phyloP scores from a whole-genome alignment of 768 basidiomycete genomes.

The Fibroporia radiculosa region DNA sequence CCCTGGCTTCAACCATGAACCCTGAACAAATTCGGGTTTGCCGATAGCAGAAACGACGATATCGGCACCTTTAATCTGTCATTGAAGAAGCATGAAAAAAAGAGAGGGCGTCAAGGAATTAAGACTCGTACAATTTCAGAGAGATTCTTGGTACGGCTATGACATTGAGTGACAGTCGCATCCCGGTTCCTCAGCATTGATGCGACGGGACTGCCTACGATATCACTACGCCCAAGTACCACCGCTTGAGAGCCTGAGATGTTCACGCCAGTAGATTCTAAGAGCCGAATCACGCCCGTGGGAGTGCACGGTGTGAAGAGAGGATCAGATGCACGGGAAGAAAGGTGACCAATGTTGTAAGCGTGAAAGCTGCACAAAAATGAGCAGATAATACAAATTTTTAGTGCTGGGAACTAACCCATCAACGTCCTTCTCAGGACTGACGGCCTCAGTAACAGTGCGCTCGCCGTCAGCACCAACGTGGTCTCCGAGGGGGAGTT shows the following conservation, averaged over 20 bases:
- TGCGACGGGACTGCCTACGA: constrained; percentile 93
- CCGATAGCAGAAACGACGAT: constrained; percentile 97
- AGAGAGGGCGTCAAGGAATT: neutral
- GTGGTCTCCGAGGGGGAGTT: constrained; percentile 86
- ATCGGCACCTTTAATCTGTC: constrained; percentile 77
- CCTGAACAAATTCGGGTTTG: constrained; percentile 82
- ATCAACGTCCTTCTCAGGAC: constrained; percentile 93
- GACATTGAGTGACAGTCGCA: constrained; percentile 97
- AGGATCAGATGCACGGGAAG: constrained; percentile 83
- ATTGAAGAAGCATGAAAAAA: too few relatives aligned
- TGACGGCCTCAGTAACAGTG: constrained; percentile 88
- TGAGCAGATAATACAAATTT: neutral
- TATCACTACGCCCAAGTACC: constrained; percentile 94
- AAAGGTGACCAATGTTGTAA: constrained; percentile 93
- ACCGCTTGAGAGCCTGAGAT: constrained; percentile 79
- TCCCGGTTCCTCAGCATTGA: constrained; percentile 85
- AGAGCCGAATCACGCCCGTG: constrained; percentile 81
- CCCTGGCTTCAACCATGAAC: constrained; percentile 92
- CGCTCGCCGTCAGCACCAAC: constrained; percentile 79
- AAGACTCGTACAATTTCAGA: constrained; percentile 54
- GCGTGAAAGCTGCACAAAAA: constrained; percentile 74
- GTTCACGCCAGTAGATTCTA: constrained; percentile 77
- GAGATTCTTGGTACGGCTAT: constrained; percentile 82
- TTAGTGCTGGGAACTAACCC: constrained; percentile 46
- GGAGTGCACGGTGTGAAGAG: constrained; percentile 95